Conservation (phyloP, 306 rosid genomes). For the Senna siamea region DNA sequence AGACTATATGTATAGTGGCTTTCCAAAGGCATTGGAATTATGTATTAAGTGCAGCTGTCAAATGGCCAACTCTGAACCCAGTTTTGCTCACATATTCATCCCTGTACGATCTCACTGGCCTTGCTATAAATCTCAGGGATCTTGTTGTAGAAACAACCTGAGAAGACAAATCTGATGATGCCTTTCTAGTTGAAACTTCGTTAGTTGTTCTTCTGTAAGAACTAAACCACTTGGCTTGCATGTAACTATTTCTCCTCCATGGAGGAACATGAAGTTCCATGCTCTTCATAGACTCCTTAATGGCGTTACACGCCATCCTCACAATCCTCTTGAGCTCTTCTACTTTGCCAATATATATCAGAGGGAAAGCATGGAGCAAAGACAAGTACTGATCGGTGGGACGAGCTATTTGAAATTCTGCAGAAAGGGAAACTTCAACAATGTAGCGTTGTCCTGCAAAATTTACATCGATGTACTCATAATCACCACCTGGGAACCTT, state of each 20-base stretch:
- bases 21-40: slow-evolving; percentile 27
- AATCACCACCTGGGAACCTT: slow-evolving; percentile 62
- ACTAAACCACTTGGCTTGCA: slow-evolving; percentile 76
- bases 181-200: slow-evolving; percentile 36
- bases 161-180: not conserved
- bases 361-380: slow-evolving; percentile 55
- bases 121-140: slow-evolving; percentile 49
- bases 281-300: slow-evolving; percentile 66
- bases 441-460: slow-evolving; percentile 60
- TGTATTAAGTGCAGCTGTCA: slow-evolving; percentile 62
- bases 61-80: slow-evolving; percentile 54
- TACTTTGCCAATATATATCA: slow-evolving; percentile 59
- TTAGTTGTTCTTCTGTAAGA: slow-evolving; percentile 69
- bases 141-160: slow-evolving; percentile 33
- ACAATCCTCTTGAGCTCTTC: slow-evolving; percentile 60
- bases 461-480: slow-evolving; percentile 70
- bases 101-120: slow-evolving; percentile 36
- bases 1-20: slow-evolving; percentile 17
- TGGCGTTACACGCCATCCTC: slow-evolving; percentile 59
- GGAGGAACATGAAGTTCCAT: slow-evolving; percentile 65
- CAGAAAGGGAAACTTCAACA: slow-evolving; percentile 53
- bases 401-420: slow-evolving; percentile 76
- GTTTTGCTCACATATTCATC: slow-evolving; percentile 37
- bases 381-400: slow-evolving; percentile 60
- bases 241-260: slow-evolving; percentile 77